Evolutionary conservation across 2,329 filamentous ascomycete species (phyloP), one percentile per base, ranked within the genome.

Genomic region (Neonectria ditissima): DNA sequence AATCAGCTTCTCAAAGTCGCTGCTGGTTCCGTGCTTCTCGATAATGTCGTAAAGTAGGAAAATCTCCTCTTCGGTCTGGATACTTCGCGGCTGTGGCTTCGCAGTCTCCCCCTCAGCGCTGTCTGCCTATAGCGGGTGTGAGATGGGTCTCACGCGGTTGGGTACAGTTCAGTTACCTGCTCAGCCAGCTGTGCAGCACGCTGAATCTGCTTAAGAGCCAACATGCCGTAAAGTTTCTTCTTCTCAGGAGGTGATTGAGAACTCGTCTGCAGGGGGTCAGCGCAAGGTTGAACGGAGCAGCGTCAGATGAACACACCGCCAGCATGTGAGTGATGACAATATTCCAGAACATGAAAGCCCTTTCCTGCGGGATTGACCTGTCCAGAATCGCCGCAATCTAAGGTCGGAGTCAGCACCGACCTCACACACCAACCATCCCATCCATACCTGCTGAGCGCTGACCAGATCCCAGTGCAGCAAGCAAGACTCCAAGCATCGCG

Each of bases 311-410:
- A 73, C 82, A 70, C 73, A 87, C 85, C 57, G 86, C 82, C 57
- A 87, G 79, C 32, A 87, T 70, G 63, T 85, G 83, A 0, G 84
- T 87, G 16, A 85, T 78, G 20, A 81, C 76, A 66, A 88, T 87
- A 65, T 84, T 87, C 80, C 82, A 86, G 64, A 87, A 87, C 73
- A 86, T 78, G 59, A 82, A 84, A 2, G 77, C 76, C 30, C 82
- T 78, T 22, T 87, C 84, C 28, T 79, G 75, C 2, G 83, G 77
- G 53, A 85, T 83, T 0, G 82, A 82, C 70, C 83, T 83, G 63
- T 87, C 86, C 26, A 87, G 69, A 0, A 82, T 80, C 1, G 83
- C 83, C 0, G 86, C 83, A 70, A 89, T 88, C 84, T 88, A 58
- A 13, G 6, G 11, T n/a, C 41, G 3, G 14, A 10, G 62, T 74